Conservation (phyloP, 768 basidiomycete species). For the Trametes cubensis region DNA sequence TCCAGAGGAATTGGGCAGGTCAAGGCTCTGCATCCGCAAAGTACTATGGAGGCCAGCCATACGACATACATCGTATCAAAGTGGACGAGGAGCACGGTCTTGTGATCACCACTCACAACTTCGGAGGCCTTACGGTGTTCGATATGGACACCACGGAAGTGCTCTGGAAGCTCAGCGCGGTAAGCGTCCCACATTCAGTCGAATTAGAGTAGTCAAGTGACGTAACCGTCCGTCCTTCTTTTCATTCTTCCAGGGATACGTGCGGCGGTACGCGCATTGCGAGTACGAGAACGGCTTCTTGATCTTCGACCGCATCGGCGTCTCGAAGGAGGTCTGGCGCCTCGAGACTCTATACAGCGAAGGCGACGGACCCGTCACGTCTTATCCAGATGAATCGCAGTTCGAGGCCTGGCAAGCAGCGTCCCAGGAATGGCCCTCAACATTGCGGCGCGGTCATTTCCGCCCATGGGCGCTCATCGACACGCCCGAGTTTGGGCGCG, state of each 20-base stretch:
- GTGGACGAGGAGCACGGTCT: constrained; percentile 65
- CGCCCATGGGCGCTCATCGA: constrained; percentile 60
- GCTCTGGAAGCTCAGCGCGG: constrained; percentile 67
- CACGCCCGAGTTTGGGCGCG: constrained; percentile 46
- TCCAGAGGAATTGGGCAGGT: constrained; percentile 60
- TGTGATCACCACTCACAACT: constrained; percentile 56
- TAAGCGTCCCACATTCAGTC: constrained; percentile 34
- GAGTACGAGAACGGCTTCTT: constrained; percentile 76
- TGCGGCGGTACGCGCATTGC: constrained; percentile 62
- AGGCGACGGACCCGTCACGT: neutral
- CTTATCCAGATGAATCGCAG: constrained; percentile 31
- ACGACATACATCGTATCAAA: constrained; percentile 71
- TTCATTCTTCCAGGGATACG: constrained; percentile 44
- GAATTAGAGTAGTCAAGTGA: neutral
- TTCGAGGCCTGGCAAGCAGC: constrained; percentile 31
- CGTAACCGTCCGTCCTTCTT: constrained; percentile 22
- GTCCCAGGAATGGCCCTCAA: constrained; percentile 20
- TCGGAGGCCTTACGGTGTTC: constrained; percentile 61
- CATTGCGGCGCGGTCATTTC: constrained; percentile 52
- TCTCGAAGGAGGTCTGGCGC: constrained; percentile 74
- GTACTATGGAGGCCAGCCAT: constrained; percentile 38
- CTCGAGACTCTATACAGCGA: constrained; percentile 32
- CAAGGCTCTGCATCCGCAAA: constrained; percentile 45
- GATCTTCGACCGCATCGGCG: constrained; percentile 63
- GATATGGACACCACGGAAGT: constrained; percentile 51